Conservation (phyloP, 1,284 basidiomycete species). For the Puccinia hordei region DNA sequence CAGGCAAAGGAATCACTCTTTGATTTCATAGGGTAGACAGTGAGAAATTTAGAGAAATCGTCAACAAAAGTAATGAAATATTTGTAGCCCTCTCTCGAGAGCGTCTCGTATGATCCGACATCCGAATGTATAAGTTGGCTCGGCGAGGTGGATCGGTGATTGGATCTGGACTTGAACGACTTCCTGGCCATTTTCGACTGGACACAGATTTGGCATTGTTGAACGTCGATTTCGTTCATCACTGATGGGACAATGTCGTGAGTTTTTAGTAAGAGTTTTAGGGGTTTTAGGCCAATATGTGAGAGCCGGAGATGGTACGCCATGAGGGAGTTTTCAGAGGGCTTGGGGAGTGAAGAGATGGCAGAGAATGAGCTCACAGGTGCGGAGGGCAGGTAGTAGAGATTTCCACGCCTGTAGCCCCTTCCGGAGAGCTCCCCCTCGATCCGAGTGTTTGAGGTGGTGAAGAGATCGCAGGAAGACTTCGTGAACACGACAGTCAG, state of each 20-base stretch:
- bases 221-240: no score
- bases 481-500: no score
- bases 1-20: conserved; percentile 30
- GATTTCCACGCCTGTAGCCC: no score
- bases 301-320: background rate
- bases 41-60: background rate
- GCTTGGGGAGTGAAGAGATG: no score
- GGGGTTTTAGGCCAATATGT: conserved; percentile 1
- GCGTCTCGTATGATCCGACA: background rate
- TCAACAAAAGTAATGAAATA: background rate
- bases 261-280: background rate
- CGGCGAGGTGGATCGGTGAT: background rate
- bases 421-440: no score
- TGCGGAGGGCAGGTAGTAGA: no score
- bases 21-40: no score
- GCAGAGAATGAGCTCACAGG: no score
- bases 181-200: background rate
- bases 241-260: background rate
- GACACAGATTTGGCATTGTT: no score
- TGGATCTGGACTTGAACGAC: background rate
- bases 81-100: background rate
- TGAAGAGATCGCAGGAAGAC: no score
- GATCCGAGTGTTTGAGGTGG: no score
- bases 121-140: conserved; percentile 1
- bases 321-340: no score